Conservation (phyloP, 2,329 filamentous ascomycete species). For the Fusarium gaditjirri region DNA sequence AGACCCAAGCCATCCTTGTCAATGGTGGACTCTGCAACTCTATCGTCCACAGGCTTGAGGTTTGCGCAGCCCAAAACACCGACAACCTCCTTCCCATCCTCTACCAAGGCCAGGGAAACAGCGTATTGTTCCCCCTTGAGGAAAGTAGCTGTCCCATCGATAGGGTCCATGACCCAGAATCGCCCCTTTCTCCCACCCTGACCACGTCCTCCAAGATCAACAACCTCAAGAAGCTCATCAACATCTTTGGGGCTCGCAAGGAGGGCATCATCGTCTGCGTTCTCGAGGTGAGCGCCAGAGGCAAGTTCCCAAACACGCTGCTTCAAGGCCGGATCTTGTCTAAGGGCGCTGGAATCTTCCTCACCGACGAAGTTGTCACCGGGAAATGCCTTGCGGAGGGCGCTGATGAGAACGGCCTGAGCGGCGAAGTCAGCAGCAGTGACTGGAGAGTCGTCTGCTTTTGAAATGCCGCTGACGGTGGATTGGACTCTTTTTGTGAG, state of each 20-base stretch:
- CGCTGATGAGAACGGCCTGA: conserved; percentile 69
- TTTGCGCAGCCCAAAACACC: conserved; percentile 73
- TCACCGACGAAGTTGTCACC: conserved; percentile 69
- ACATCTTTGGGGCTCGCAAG: conserved; percentile 56
- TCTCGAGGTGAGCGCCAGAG: conserved; percentile 24
- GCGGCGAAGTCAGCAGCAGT: conserved; percentile 73
- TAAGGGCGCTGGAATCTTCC: conserved; percentile 65
- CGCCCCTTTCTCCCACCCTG: conserved; percentile 50
- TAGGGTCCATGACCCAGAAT: conserved; percentile 72
- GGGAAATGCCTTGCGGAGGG: conserved; percentile 64
- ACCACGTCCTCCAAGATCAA: conserved; percentile 65
- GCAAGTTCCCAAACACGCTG: conserved; percentile 68
- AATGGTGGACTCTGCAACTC: conserved; percentile 49
- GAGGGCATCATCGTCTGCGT: conserved; percentile 13
- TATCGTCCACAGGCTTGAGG: conserved; percentile 53
- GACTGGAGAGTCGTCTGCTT: conserved; percentile 68
- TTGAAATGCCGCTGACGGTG: conserved; percentile 62
- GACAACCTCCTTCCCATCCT: conserved; percentile 66
- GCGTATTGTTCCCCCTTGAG: conserved; percentile 71
- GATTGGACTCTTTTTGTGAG: conserved; percentile 62
- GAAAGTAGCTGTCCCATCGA: conserved; percentile 72
- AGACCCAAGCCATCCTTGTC: conserved; percentile 50
- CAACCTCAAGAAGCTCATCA: conserved; percentile 69
- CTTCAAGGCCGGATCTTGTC: conserved; percentile 58
- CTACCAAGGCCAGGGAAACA: conserved; percentile 67